A percentile compares a stretch with the other conserved stretches of the same genome.
Evolutionary conservation across 176 grass and related monocot species (phyloP).

Genomic region (maize (Zea mays)): Zm-B73-REFERENCE-NAM-5.0 NC_050105.1:149503501-149504000

Average conservation of each 20-base stretch:
- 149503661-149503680: neutral
- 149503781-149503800: neutral
- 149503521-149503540: neutral
- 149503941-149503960: slow-evolving; percentile 78
- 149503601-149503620: neutral
- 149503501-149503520: neutral
- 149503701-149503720: neutral
- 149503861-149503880: slow-evolving; percentile 65
- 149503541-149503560: neutral
- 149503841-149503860: slow-evolving; percentile 59
- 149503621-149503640: neutral
- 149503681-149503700: neutral
- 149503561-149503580: neutral
- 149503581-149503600: neutral
- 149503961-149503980: slow-evolving; percentile 66
- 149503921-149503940: slow-evolving; percentile 67
- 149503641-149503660: neutral
- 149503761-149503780: neutral
- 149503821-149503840: slow-evolving; percentile 67
- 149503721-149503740: neutral
- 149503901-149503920: slow-evolving; percentile 56
- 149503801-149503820: slow-evolving; percentile 46
- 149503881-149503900: slow-evolving; percentile 21
- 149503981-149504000: slow-evolving; percentile 53
- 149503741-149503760: neutral